A percentile compares a stretch with the other conserved stretches of the same genome.
Conservation (phyloP, 1,139 yeast genomes). For the Debaryomyces sp. region DNA sequence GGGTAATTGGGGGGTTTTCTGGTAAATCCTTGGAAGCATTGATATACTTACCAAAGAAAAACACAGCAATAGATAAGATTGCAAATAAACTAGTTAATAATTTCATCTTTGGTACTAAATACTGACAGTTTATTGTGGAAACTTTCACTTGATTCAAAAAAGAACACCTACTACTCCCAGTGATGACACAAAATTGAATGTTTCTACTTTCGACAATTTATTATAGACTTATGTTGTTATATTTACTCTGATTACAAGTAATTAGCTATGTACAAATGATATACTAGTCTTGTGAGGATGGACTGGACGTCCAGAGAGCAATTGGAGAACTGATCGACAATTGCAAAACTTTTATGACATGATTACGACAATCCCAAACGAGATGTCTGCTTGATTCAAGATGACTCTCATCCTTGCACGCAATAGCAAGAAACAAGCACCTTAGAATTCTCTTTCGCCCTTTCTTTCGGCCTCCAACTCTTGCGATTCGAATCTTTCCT, state of each 20-base stretch:
- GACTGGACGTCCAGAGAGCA: not conserved
- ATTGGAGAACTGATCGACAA: not conserved
- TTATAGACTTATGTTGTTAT: not conserved
- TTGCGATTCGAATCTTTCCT: slow-evolving; percentile 30
- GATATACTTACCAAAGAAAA: slow-evolving; percentile 23
- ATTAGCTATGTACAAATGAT: slow-evolving; percentile 5
- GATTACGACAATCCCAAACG: not conserved
- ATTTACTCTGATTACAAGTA: slow-evolving; percentile 3
- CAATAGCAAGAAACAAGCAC: not conserved
- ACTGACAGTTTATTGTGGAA: not conserved
- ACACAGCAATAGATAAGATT: slow-evolving; percentile 21
- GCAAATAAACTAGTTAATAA: slow-evolving; percentile 26
- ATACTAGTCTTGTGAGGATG: not conserved
- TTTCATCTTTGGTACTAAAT: slow-evolving; percentile 27
- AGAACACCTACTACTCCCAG: slow-evolving; percentile 2
- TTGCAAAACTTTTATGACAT: slow-evolving; percentile 1
- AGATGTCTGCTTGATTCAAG: not conserved
- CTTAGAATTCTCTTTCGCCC: slow-evolving; percentile 33
- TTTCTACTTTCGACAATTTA: not conserved
- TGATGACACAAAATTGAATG: slow-evolving; percentile 2
- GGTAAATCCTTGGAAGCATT: slow-evolving; percentile 30
- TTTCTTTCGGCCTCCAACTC: slow-evolving; percentile 33
- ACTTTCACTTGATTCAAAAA: not conserved
- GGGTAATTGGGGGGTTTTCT: slow-evolving; percentile 62
- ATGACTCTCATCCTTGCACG: not conserved